phyloP scores from a whole-genome alignment of 805 yeast genomes.

The Blastobotrys robertii region DNA sequence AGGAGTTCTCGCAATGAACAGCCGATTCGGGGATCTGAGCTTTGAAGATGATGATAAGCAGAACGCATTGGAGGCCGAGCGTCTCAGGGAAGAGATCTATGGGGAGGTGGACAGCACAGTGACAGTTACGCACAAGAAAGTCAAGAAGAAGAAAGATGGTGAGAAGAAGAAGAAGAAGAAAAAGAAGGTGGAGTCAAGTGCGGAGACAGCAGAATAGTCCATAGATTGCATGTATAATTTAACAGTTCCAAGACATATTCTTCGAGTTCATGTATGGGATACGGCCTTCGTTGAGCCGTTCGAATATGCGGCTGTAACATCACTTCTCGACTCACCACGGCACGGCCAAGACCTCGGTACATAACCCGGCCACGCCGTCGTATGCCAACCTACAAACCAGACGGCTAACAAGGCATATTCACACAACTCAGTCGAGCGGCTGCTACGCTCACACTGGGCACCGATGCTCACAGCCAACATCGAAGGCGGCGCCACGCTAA shows the following conservation, averaged over 20 bases:
- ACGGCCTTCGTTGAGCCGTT: background rate
- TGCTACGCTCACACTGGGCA: too few relatives aligned
- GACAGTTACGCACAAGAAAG: slow-evolving; percentile 24
- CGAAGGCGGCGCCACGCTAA: slow-evolving; percentile 8
- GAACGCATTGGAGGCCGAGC: too few relatives aligned
- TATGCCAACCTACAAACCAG: too few relatives aligned
- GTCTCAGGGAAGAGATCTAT: slow-evolving; percentile 1
- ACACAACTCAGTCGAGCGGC: too few relatives aligned
- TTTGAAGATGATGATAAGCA: slow-evolving; percentile 10
- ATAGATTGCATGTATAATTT: too few relatives aligned
- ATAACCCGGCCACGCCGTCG: background rate
- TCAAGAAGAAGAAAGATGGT: slow-evolving; percentile 15
- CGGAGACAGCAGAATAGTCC: too few relatives aligned
- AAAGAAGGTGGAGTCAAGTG: slow-evolving; percentile 3
- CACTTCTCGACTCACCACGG: background rate
- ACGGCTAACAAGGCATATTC: too few relatives aligned
- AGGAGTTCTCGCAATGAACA: slow-evolving; percentile 8
- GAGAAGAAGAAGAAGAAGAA: slow-evolving; percentile 13
- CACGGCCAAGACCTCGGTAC: background rate
- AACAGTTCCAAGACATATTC: too few relatives aligned
- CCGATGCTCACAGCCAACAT: slow-evolving; percentile 8
- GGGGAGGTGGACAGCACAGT: slow-evolving; percentile 13
- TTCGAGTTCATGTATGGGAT: background rate
- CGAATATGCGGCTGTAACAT: background rate
- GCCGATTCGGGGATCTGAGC: slow-evolving; percentile 15